These are phyloP conservation scores for Globisporangium mamillatum DNA, from an alignment of 352 stramenopile genomes.

Conservation along the genomic window DNA sequence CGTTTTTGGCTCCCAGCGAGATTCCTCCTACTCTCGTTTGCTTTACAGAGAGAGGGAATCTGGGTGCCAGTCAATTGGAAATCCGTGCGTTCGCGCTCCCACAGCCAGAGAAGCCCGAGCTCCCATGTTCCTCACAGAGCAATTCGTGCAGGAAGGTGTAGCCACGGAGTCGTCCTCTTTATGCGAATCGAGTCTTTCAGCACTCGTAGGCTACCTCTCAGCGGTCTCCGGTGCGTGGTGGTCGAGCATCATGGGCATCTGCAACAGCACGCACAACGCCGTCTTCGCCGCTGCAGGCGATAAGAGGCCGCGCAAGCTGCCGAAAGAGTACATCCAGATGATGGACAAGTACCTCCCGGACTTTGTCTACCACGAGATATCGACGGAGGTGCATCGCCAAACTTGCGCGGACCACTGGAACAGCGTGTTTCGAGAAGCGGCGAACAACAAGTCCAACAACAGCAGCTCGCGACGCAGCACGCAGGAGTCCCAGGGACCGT, in stretches of 20 bases:
- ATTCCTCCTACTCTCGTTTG: not conserved
- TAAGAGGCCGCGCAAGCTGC: slow-evolving; percentile 20
- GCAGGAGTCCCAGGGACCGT: slow-evolving; percentile 16
- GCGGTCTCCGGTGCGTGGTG: not conserved
- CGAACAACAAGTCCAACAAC: slow-evolving; percentile 7
- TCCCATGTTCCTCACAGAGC: not conserved
- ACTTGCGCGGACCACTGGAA: slow-evolving; percentile 35
- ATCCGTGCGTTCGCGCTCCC: not conserved
- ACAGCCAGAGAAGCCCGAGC: not conserved
- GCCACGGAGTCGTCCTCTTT: not conserved
- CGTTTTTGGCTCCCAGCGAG: not conserved
- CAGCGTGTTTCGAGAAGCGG: slow-evolving; percentile 32
- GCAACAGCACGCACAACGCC: slow-evolving; percentile 23
- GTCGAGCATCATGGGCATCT: slow-evolving; percentile 9
- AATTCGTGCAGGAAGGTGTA: not conserved
- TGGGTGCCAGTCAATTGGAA: not conserved
- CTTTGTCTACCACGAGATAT: slow-evolving; percentile 37
- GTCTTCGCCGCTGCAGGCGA: slow-evolving; percentile 13
- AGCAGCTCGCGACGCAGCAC: slow-evolving; percentile 21
- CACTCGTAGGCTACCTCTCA: not conserved
- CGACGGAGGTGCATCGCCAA: slow-evolving; percentile 24
- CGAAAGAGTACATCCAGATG: slow-evolving; percentile 28
- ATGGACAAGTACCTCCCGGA: slow-evolving; percentile 36
- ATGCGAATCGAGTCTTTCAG: not conserved
- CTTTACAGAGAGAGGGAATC: not conserved